Conservation (phyloP, 257 asterid genomes). For the Echites panduratus region DNA sequence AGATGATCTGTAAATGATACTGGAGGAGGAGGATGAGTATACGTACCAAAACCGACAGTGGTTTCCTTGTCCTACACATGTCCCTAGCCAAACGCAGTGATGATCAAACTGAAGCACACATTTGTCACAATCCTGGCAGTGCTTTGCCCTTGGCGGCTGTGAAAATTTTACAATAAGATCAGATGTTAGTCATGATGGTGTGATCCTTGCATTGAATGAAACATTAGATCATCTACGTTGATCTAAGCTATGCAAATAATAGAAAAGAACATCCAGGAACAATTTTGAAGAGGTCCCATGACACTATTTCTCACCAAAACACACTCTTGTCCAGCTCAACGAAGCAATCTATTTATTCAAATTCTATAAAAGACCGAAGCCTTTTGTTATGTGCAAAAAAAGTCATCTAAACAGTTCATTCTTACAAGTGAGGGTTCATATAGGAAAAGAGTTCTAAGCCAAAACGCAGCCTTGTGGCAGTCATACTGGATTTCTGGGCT, state of each 20-base stretch:
- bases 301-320: not conserved
- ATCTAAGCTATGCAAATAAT: not conserved
- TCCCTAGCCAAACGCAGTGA: constrained; percentile 99
- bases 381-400: not conserved
- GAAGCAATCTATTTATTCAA: not conserved
- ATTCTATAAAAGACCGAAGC: not conserved
- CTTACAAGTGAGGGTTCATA: no score
- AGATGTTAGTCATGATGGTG: constrained; percentile 14
- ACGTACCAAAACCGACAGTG: constrained; percentile 83
- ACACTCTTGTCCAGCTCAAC: not conserved
- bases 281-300: not conserved
- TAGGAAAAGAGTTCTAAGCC: not conserved
- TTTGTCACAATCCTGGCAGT: constrained; percentile 93
- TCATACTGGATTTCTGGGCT: not conserved
- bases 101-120: constrained; percentile 99
- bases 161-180: constrained; percentile 22
- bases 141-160: constrained; percentile 98
- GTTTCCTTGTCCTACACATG: constrained; percentile 88
- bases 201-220: constrained; percentile 1
- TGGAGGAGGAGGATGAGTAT: constrained; percentile 13
- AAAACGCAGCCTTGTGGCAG: not conserved
- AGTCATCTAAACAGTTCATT: not conserved
- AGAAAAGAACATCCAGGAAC: not conserved
- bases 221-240: not conserved
- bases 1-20: not conserved